Conservation (phyloP, 495 filamentous ascomycete genomes). For the Xylaria flabelliformis region DNA sequence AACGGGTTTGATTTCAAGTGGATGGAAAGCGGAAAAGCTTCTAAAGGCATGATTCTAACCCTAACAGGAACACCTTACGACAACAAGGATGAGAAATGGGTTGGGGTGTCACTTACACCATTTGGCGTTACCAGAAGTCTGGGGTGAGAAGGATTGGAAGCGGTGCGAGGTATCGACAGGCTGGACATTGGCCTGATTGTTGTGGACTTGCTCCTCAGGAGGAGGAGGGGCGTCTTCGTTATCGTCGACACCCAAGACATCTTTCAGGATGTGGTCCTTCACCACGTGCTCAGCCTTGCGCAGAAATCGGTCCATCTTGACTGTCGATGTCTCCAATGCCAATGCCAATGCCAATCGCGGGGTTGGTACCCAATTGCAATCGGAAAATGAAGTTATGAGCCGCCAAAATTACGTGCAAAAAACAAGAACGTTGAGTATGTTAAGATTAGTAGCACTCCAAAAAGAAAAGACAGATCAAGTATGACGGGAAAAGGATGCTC, state of each 20-base stretch:
- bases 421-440: not conserved
- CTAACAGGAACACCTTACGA: not conserved
- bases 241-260: constrained; percentile 32
- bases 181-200: constrained; percentile 35
- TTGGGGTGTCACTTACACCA: constrained; percentile 59
- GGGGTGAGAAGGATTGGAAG: constrained; percentile 84
- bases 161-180: constrained; percentile 60
- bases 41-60: not conserved
- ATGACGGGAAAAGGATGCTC: not conserved
- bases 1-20: not conserved
- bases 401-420: not conserved
- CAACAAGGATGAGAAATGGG: not conserved
- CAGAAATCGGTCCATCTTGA: constrained; percentile 42
- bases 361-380: not conserved
- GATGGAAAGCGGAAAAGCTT: not conserved
- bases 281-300: constrained; percentile 46
- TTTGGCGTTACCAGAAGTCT: constrained; percentile 87
- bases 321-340: not conserved
- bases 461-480: not conserved
- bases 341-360: not conserved
- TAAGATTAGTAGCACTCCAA: not conserved
- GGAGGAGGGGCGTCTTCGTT: constrained; percentile 14
- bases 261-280: constrained; percentile 36
- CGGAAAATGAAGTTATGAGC: not conserved
- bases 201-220: constrained; percentile 45